phyloP scores from a whole-genome alignment of 2,329 filamentous ascomycete genomes.

The Lachnellula arida region DNA sequence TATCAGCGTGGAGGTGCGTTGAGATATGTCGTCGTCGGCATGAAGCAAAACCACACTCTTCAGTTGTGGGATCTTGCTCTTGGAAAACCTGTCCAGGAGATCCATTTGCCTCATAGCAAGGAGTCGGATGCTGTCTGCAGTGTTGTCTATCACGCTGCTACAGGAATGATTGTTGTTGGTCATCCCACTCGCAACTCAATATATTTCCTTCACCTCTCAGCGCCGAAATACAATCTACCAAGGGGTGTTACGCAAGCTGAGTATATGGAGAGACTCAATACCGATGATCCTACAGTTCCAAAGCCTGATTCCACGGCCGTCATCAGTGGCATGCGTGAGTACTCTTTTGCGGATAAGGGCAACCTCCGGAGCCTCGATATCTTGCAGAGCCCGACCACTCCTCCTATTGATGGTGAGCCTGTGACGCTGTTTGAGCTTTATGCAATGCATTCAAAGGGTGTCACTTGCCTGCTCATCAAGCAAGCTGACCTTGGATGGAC shows the following conservation, averaged over 20 bases:
- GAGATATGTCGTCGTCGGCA: conserved; percentile 92
- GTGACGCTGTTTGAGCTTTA: conserved; percentile 88
- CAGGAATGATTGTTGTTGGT: conserved; percentile 89
- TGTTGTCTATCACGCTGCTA: conserved; percentile 86
- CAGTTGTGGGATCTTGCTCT: conserved; percentile 98
- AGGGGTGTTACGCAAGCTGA: conserved; percentile 79
- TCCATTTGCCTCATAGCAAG: conserved; percentile 92
- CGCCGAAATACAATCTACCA: conserved; percentile 81
- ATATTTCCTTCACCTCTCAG: conserved; percentile 94
- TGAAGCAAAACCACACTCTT: conserved; percentile 98
- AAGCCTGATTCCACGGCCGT: conserved; percentile 93
- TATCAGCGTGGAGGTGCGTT: conserved; percentile 86
- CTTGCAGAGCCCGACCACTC: conserved; percentile 64
- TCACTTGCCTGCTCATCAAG: conserved; percentile 83
- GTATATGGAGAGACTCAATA: conserved; percentile 74
- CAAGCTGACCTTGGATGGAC: conserved; percentile 90
- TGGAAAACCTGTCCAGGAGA: conserved; percentile 91
- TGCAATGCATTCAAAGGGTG: conserved; percentile 94
- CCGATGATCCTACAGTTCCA: conserved; percentile 67
- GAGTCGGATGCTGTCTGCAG: conserved; percentile 98
- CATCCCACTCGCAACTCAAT: conserved; percentile 96
- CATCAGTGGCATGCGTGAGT: conserved; percentile 93
- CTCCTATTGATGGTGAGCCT: conserved; percentile 57
- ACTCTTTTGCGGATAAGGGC: conserved; percentile 83
- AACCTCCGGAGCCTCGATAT: conserved; percentile 87